These are phyloP conservation scores for Lophium mytilinum DNA, from an alignment of 495 filamentous ascomycete genomes.

Conservation along the genomic window DNA sequence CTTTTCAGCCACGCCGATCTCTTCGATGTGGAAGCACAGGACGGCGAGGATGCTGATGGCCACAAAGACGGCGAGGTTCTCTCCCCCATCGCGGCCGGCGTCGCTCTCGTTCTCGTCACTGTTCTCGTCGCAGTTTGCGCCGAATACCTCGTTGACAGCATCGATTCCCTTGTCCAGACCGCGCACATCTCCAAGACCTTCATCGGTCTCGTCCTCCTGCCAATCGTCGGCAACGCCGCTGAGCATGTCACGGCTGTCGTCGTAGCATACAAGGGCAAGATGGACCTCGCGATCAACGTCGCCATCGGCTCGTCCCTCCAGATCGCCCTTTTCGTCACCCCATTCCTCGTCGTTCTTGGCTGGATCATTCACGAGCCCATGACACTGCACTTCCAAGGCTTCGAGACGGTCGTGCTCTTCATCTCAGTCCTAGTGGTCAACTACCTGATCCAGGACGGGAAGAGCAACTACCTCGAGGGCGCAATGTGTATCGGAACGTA, in stretches of 20 bases:
- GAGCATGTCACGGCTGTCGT: conserved; percentile 94
- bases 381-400: conserved; percentile 85
- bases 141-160: conserved; percentile 87
- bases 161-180: conserved; percentile 76
- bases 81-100: conserved; percentile 60
- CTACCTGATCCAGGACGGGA: conserved; percentile 87
- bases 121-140: conserved; percentile 83
- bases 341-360: conserved; percentile 81
- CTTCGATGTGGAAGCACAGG: conserved; percentile 59
- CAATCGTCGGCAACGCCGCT: conserved; percentile 95
- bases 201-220: conserved; percentile 89
- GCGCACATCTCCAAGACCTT: conserved; percentile 91
- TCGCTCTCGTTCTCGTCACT: conserved; percentile 69
- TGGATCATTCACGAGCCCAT: conserved; percentile 81
- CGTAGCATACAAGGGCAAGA: conserved; percentile 90
- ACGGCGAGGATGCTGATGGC: conserved; percentile 31
- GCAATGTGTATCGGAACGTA: conserved; percentile 77
- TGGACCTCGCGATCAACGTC: conserved; percentile 92
- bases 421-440: conserved; percentile 84
- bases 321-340: conserved; percentile 88
- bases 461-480: conserved; percentile 91
- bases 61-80: conserved; percentile 51
- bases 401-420: conserved; percentile 92
- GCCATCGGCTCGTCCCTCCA: conserved; percentile 91
- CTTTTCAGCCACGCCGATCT: conserved; percentile 70